Percentiles rank a stretch among this genome's conserved stretches.
These are phyloP conservation scores for Adansonia gregorii DNA, from an alignment of 441 rosid species.

Conservation along the genomic window DNA sequence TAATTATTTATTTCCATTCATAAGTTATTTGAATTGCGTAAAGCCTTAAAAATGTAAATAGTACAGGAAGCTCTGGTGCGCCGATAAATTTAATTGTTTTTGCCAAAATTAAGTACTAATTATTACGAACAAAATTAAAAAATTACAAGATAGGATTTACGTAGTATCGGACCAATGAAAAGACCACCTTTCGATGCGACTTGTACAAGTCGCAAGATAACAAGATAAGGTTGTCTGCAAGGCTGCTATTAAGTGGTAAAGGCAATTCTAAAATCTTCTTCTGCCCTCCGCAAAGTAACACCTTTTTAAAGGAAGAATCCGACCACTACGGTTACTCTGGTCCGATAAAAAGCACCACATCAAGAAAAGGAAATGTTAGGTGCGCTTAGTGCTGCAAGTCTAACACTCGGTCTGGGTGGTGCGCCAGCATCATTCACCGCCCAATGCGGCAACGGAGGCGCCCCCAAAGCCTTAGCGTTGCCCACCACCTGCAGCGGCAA, in stretches of 20 bases:
- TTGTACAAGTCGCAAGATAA: slow-evolving; percentile 12
- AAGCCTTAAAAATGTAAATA: too few species aligned
- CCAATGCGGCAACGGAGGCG: slow-evolving; percentile 2
- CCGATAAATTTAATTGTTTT: too few species aligned
- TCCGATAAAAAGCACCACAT: background rate
- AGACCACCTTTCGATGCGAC: background rate
- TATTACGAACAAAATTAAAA: background rate
- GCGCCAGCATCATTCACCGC: slow-evolving; percentile 22
- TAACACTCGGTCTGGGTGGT: slow-evolving; percentile 18
- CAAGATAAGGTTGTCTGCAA: slow-evolving; percentile 23
- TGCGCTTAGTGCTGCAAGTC: slow-evolving; percentile 10
- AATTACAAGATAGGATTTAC: background rate
- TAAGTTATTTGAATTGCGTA: too few species aligned
- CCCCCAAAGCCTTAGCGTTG: slow-evolving; percentile 29
- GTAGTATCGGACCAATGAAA: background rate
- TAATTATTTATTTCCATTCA: too few species aligned
- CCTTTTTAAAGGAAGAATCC: background rate
- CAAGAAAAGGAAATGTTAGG: slow-evolving; percentile 14
- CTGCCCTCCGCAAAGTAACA: slow-evolving; percentile 3
- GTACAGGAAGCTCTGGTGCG: too few species aligned
- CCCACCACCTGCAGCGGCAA: slow-evolving; percentile 1
- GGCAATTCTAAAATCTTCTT: slow-evolving; percentile 12
- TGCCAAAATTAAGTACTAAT: too few species aligned
- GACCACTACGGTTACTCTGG: background rate
- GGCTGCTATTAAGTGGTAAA: background rate